Base-by-base conservation (phyloP, 176 grass and related monocot genomes). In the Triticum turgidum region DNA sequence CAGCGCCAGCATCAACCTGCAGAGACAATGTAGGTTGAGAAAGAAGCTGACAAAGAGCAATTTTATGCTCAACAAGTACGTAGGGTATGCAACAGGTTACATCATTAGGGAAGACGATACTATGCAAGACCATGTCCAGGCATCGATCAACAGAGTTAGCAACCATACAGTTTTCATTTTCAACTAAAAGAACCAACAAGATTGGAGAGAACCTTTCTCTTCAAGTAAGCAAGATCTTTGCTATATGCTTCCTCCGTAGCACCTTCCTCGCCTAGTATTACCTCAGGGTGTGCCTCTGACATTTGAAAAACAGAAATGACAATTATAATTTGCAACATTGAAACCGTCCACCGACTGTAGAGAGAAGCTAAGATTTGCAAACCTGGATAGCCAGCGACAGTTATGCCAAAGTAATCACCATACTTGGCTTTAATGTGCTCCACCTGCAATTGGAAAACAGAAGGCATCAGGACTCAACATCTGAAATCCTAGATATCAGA, bases 331-430 rank as follows among this genome's bases (percentile, higher is more conserved):
- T 79, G 22, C 38, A 64, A 58, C 14, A 11, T 59, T 59, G 63
- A 84, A 89, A 63, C 13, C 22, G 77, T 62, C 27, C 59, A 61
- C 39, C n/a, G 22, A 41, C 24, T 45, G 65, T 37, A 69, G 61
- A 77, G 18, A 81, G 18, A 51, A 77, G 29, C 17, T 81, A 56
- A 71, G 49, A 78, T 82, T 63, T 33, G 54, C 73, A 73, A 75
- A 97, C 94, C 94, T 89, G 94, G 94, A 87, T 97, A 97, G 6
- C 94, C 94, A 89, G 94, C 94, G 7, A 97, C 92, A 59, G 94
- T 94, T 82, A 97, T 91, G 70, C 94, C 94, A 87, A 97, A 97
- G 75, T 97, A 97, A 89, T 94, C 86, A 51, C 92, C 90, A 73
- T 97, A 92, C 73, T 92, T 92, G 34, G 87, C 64, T 82, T 42